Evolutionary conservation across 441 rosid genomes (phyloP), one percentile per base, ranked within the genome.

Genomic region (Pelargonium citronellum): DNA sequence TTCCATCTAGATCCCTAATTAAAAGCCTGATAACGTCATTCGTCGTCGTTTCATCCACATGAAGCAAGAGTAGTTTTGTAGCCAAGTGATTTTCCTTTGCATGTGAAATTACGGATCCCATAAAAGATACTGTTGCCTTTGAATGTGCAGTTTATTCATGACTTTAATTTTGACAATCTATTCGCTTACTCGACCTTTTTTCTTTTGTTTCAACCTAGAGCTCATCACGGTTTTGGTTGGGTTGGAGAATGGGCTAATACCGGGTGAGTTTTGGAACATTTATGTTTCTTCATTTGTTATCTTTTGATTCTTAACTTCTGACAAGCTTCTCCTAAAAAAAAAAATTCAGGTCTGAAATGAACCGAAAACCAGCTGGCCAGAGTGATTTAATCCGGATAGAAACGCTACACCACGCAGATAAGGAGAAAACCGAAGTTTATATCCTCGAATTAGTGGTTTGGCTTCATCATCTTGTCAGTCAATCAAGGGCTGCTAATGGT

Each of bases 191-290:
- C 27, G 27, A 2, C 27, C 0, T 24, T 24, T 24, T 24, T 24
- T 24, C 27, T 24, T 24, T 24, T 24, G 27, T 24, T 24, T 24
- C 27, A 24, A 24, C 27, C 27, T 24, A 83, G 88, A 70, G 85
- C 89, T 16, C 88, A 81, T 82, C 87, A 81, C 71, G 90, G 87
- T 66, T 83, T 83, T 15, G 91, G 91, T 69, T 87, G 91, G 89
- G 91, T 87, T 55, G 91, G 91, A 62, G 91, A 87, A 70, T 87
- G 91, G 91, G 91, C 89, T 53, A 87, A 80, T 68, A 79, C 86
- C 53, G 89, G 87, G 91, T 85, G 43, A 82, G 60, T 53, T 53
- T 16, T 68, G 61, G 39, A n/a, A 27, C 27, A 24, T 24, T 76
- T 66, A 60, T 65, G 8, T n/a, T 43, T 58, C 66, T 46, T 46